Evolutionary conservation across 2,329 filamentous ascomycete genomes (phyloP).

Genomic region (Lecanosticta acicola): DNA sequence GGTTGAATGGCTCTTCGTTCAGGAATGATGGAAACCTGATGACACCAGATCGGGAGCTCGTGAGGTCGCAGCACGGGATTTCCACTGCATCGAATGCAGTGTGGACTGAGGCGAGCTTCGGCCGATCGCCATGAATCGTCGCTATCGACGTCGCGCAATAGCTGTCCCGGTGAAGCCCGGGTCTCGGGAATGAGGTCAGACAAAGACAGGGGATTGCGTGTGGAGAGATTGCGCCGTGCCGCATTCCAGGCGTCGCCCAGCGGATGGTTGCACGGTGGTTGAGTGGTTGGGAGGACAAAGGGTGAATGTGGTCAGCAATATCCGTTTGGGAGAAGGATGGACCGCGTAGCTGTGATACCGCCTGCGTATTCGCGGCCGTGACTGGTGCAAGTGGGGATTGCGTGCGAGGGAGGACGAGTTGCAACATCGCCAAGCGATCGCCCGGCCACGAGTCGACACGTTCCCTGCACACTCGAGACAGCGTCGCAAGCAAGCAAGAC

Average conservation of each 20-base stretch:
- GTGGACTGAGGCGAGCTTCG: background rate
- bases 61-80: background rate
- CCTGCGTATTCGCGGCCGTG: too few species aligned
- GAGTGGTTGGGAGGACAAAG: background rate
- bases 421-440: background rate
- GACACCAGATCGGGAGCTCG: too few species aligned
- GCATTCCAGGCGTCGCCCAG: background rate
- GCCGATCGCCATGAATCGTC: background rate
- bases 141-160: background rate
- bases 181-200: background rate
- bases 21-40: too few species aligned
- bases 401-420: background rate
- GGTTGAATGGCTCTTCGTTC: slow-evolving; percentile 18
- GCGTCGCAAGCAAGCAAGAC: too few species aligned
- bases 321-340: too few species aligned
- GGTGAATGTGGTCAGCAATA: too few species aligned
- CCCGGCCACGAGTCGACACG: too few species aligned
- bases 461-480: too few species aligned
- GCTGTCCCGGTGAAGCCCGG: background rate
- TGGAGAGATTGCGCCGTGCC: background rate
- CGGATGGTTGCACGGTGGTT: background rate
- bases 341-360: too few species aligned
- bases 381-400: too few species aligned
- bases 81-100: background rate
- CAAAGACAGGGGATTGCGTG: background rate